Conservation (phyloP, 495 filamentous ascomycete genomes). For the Penicillium canariense region DNA sequence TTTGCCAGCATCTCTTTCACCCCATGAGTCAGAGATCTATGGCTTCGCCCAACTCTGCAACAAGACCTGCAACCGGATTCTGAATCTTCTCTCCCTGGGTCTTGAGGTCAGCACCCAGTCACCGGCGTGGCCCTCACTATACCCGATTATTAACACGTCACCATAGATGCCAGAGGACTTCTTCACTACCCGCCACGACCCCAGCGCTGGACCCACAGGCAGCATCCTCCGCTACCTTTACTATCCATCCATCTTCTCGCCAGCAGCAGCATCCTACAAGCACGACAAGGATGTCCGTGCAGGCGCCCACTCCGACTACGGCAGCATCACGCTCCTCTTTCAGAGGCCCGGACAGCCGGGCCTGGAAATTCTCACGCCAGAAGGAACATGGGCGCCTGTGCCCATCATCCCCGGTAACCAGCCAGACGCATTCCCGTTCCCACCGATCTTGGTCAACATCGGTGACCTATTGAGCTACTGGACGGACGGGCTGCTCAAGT, state of each 20-base stretch:
- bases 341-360: conserved; percentile 80
- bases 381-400: conserved; percentile 45
- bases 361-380: conserved; percentile 72
- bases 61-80: conserved; percentile 66
- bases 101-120: conserved; percentile 51
- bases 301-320: conserved; percentile 69
- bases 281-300: conserved; percentile 59
- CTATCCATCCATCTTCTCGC: conserved; percentile 60
- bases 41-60: conserved; percentile 70
- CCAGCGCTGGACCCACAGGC: conserved; percentile 57
- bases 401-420: conserved; percentile 43
- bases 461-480: conserved; percentile 89
- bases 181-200: conserved; percentile 73
- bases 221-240: conserved; percentile 81
- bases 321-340: conserved; percentile 68
- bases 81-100: conserved; percentile 73
- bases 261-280: conserved; percentile 38
- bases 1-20: conserved; percentile 62
- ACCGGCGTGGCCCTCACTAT: not conserved
- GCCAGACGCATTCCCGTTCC: conserved; percentile 45
- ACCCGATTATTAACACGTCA: not conserved
- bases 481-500: conserved; percentile 81
- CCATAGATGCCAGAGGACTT: conserved; percentile 55
- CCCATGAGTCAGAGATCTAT: conserved; percentile 58
- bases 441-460: conserved; percentile 89